Percentiles rank a stretch among this genome's conserved stretches.
phyloP scores from a whole-genome alignment of 768 basidiomycete genomes.

The Boletellus ananiceps region DNA sequence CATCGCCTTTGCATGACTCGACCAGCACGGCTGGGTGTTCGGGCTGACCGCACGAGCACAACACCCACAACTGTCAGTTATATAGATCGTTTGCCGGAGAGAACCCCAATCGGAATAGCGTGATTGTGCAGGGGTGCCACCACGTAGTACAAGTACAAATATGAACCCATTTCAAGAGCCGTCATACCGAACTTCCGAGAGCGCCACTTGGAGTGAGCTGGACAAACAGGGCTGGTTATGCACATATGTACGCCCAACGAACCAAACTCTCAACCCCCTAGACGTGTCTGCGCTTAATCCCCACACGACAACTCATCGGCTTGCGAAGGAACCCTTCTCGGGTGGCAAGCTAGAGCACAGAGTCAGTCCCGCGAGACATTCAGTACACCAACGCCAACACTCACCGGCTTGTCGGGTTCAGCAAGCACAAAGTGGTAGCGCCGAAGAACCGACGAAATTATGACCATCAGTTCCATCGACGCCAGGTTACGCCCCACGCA shows the following conservation, averaged over 20 bases:
- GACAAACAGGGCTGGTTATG: slow-evolving; percentile 1
- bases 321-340: slow-evolving; percentile 87
- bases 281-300: slow-evolving; percentile 59
- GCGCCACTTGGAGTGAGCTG: too few relatives aligned
- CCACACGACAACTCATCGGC: slow-evolving; percentile 67
- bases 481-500: slow-evolving; percentile 87
- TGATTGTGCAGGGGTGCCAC: too few relatives aligned
- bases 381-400: slow-evolving; percentile 18
- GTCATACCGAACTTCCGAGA: too few relatives aligned
- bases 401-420: slow-evolving; percentile 50
- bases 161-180: too few relatives aligned
- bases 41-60: too few relatives aligned
- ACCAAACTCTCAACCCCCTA: too few relatives aligned
- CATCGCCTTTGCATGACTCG: slow-evolving; percentile 18
- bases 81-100: too few relatives aligned
- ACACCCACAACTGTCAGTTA: too few relatives aligned
- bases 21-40: neutral
- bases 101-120: too few relatives aligned
- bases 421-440: slow-evolving; percentile 72
- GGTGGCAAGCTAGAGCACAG: slow-evolving; percentile 52
- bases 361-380: slow-evolving; percentile 3
- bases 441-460: slow-evolving; percentile 74
- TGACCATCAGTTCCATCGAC: slow-evolving; percentile 71
- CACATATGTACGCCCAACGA: neutral
- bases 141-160: too few relatives aligned